Conservation (phyloP, 2,329 filamentous ascomycete genomes). For the Scytalidium lignicola region DNA sequence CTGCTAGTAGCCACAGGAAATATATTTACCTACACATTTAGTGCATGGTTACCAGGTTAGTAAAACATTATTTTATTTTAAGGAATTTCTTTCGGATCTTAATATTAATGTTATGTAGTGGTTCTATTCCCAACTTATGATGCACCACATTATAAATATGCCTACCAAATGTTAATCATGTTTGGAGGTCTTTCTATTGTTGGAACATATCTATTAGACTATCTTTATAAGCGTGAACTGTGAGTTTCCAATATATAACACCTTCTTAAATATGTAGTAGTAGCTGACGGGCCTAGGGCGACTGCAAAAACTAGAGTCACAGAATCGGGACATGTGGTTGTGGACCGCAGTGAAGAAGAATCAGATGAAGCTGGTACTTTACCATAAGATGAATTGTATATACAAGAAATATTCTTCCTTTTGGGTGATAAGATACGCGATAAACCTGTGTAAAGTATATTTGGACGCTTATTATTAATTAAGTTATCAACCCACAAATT, state of each 20-base stretch:
- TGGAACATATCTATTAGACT: constrained; percentile 5
- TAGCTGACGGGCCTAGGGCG: not conserved
- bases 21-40: constrained; percentile 5
- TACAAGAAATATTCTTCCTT: no score
- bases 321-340: constrained; percentile 1
- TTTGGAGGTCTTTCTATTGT: constrained; percentile 26
- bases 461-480: constrained; percentile 10
- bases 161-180: constrained; percentile 29
- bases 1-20: constrained; percentile 7
- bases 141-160: constrained; percentile 30
- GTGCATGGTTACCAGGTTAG: constrained; percentile 4
- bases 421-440: not conserved
- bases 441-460: not conserved
- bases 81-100: no score
- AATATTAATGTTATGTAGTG: no score
- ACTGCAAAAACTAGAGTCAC: constrained; percentile 1
- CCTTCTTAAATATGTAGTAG: not conserved
- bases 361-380: not conserved
- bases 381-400: no score
- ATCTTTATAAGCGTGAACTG: constrained; percentile 2
- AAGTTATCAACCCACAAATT: no score
- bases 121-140: constrained; percentile 30
- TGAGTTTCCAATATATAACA: no score
- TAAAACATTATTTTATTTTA: no score
- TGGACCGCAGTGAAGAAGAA: not conserved